phyloP scores from a whole-genome alignment of 2,329 filamentous ascomycete species.

The Penicillium sumatraense region DNA sequence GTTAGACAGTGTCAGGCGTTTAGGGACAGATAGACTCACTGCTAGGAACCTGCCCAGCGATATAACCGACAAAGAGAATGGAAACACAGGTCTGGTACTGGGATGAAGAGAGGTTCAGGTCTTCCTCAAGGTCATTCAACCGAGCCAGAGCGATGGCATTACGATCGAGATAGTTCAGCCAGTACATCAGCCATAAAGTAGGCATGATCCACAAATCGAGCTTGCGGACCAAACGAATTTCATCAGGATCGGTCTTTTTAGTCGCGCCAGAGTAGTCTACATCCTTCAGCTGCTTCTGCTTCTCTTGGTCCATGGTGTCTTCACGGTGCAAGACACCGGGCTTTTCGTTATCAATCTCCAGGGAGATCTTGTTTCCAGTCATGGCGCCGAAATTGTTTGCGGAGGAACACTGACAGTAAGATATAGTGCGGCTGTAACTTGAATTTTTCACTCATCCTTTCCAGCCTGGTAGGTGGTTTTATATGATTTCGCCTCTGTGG shows the following conservation, averaged over 20 bases:
- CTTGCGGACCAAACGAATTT: constrained; percentile 44
- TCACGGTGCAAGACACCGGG: constrained; percentile 16
- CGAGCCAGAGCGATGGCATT: constrained; percentile 38
- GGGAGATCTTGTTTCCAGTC: constrained; percentile 8
- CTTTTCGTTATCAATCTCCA: constrained; percentile 12
- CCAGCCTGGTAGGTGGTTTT: constrained; percentile 5
- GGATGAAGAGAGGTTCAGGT: constrained; percentile 31
- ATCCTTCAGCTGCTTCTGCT: constrained; percentile 17
- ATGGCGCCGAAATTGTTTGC: constrained; percentile 5
- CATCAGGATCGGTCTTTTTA: constrained; percentile 44
- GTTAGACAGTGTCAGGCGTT: constrained; percentile 1
- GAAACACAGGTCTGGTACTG: constrained; percentile 37
- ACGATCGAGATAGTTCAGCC: constrained; percentile 34
- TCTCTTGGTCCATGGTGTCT: constrained; percentile 17
- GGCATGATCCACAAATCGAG: constrained; percentile 45
- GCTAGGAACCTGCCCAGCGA: constrained; percentile 22
- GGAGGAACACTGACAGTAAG: constrained; percentile 2
- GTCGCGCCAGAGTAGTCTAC: constrained; percentile 46
- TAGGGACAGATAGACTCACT: constrained; percentile 14
- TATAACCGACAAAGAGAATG: constrained; percentile 32
- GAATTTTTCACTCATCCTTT: constrained; percentile 4
- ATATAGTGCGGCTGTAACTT: constrained; percentile 6
- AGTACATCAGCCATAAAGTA: constrained; percentile 44
- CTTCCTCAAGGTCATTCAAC: constrained; percentile 31
- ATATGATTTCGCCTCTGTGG: constrained; percentile 9